These are phyloP conservation scores for Abrus precatorius DNA, from an alignment of 306 rosid species.

Conservation along the genomic window DNA sequence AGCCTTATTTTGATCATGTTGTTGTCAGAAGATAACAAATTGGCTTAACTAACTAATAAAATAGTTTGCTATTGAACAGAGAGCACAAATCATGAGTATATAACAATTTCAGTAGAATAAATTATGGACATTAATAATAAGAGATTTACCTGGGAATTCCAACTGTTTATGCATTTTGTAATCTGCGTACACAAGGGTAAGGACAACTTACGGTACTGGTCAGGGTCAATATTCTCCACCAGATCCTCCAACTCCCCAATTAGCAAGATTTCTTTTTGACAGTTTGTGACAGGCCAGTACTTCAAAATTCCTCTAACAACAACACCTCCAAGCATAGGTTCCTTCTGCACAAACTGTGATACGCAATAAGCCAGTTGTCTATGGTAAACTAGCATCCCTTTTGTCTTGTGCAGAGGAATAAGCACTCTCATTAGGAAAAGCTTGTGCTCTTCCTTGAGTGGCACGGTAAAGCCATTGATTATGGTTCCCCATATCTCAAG, in stretches of 20 bases:
- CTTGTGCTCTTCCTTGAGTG: conserved; percentile 90
- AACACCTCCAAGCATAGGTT: conserved; percentile 86
- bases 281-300: conserved; percentile 86
- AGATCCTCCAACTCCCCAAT: conserved; percentile 88
- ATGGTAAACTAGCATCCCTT: conserved; percentile 73
- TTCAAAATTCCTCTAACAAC: conserved; percentile 79
- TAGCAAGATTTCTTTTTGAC: conserved; percentile 78
- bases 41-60: not conserved
- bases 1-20: not conserved
- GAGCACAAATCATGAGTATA: conserved; percentile 7
- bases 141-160: conserved; percentile 80
- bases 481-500: conserved; percentile 96
- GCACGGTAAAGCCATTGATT: conserved; percentile 85
- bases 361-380: conserved; percentile 84
- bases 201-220: conserved; percentile 81
- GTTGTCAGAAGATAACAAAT: not conserved
- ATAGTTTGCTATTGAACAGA: conserved; percentile 11
- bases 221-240: conserved; percentile 77
- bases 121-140: not conserved
- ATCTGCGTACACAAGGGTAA: conserved; percentile 72
- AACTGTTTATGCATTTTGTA: conserved; percentile 77
- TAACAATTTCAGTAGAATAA: not conserved
- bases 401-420: conserved; percentile 82
- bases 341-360: conserved; percentile 88
- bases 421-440: conserved; percentile 84